phyloP scores from a whole-genome alignment of 2,329 filamentous ascomycete species.

The Clarireedia sp. region DNA sequence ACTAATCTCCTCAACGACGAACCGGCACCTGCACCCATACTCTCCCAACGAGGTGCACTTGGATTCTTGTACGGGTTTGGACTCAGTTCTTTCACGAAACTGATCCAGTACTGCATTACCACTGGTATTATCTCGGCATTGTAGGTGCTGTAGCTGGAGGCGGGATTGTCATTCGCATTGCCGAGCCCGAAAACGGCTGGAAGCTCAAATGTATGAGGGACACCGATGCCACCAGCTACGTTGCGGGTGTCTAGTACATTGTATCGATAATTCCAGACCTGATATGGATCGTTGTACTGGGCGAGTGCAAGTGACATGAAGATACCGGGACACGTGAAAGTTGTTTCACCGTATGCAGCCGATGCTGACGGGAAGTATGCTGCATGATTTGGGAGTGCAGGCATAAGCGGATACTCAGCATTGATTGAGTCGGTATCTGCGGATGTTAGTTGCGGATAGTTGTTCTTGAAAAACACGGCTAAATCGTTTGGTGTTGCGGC shows the following conservation, averaged over 20 bases:
- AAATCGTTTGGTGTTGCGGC: conserved; percentile 28
- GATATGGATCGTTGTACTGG: conserved; percentile 26
- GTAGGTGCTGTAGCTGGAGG: conserved; percentile 27
- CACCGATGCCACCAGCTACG: conserved; percentile 31
- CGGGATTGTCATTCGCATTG: conserved; percentile 27
- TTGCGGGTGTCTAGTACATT: conserved; percentile 35
- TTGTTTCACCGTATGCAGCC: conserved; percentile 39
- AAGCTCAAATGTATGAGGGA: conserved; percentile 33
- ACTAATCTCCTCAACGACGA: conserved; percentile 16
- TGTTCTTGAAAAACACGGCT: conserved; percentile 31
- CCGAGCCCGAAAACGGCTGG: conserved; percentile 33
- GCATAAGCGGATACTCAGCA: conserved; percentile 25
- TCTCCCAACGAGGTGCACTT: conserved; percentile 26
- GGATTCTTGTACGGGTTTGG: conserved; percentile 32
- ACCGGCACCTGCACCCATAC: conserved; percentile 17
- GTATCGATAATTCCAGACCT: conserved; percentile 41
- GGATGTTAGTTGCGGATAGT: conserved; percentile 31
- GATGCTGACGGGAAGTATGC: conserved; percentile 34
- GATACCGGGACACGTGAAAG: conserved; percentile 40
- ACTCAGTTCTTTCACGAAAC: conserved; percentile 34
- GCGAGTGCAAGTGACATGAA: conserved; percentile 32
- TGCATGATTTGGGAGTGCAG: conserved; percentile 27
- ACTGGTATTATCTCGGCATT: conserved; percentile 29
- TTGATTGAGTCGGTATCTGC: conserved; percentile 26
- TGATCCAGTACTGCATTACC: conserved; percentile 36